phyloP scores from a whole-genome alignment of 805 yeast genomes.

The Ogataea chonburiensis region DNA sequence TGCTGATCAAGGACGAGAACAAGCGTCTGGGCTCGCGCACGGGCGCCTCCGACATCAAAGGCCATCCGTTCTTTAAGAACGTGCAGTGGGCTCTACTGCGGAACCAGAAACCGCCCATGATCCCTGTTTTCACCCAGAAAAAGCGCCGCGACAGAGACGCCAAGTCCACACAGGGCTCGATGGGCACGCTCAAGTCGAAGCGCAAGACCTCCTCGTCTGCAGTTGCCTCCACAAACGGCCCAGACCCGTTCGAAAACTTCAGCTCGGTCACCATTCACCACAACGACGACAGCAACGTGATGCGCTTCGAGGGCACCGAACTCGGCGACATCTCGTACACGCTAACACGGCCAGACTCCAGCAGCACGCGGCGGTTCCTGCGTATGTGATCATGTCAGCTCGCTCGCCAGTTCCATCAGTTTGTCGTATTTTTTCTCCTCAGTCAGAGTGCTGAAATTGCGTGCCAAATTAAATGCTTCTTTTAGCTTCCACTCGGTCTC shows the following conservation, averaged over 20 bases:
- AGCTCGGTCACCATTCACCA: conserved; percentile 85
- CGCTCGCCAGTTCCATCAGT: conserved; percentile 24
- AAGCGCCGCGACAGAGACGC: conserved; percentile 22
- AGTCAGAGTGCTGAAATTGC: conserved; percentile 3
- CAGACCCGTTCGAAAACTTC: conserved; percentile 82
- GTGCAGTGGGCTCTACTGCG: conserved; percentile 95
- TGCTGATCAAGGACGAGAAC: conserved; percentile 83
- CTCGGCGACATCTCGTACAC: conserved; percentile 58
- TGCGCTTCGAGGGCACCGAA: conserved; percentile 47
- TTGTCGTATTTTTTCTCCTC: conserved; percentile 6
- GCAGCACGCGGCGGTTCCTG: conserved; percentile 27
- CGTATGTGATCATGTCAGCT: conserved; percentile 25
- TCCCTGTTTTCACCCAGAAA: conserved; percentile 62
- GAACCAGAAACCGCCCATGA: conserved; percentile 92
- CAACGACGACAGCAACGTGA: conserved; percentile 49
- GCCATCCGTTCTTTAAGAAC: conserved; percentile 85
- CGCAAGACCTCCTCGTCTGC: conserved; percentile 33
- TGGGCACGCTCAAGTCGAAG: conserved; percentile 46
- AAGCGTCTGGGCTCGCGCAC: conserved; percentile 87
- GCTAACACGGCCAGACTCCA: conserved; percentile 40
- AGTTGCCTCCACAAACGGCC: conserved; percentile 17
- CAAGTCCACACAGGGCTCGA: conserved; percentile 27
- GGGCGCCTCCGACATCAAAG: conserved; percentile 94
- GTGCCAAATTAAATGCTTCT: conserved; percentile 14
- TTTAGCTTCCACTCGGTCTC: conserved; percentile 24